A percentile compares a stretch with the other conserved stretches of the same genome.
phyloP scores from a whole-genome alignment of 2,329 filamentous ascomycete species.

The Fusarium nelsonii region DNA sequence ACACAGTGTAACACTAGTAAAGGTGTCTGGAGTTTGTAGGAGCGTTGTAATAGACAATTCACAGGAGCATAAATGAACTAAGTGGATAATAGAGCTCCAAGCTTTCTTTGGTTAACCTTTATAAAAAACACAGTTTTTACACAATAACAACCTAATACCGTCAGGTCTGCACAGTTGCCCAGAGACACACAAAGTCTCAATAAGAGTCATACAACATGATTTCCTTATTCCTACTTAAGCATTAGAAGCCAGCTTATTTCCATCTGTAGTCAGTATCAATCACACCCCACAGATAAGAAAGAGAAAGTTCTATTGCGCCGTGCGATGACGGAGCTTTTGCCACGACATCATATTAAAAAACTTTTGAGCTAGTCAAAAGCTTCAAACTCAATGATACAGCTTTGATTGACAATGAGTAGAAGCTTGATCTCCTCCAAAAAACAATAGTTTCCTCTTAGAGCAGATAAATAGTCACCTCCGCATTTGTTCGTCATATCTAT shows the following conservation, averaged over 20 bases:
- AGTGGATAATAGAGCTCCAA: no score
- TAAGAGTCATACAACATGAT: no score
- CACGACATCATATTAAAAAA: conserved; percentile 24
- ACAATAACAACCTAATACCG: no score
- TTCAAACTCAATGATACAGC: conserved; percentile 19
- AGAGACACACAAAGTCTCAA: no score
- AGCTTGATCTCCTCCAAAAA: conserved; percentile 4
- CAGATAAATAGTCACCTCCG: conserved; percentile 1
- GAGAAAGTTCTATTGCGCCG: not conserved
- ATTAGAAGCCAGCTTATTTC: no score
- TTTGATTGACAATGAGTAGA: not conserved
- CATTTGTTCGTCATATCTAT: conserved; percentile 27
- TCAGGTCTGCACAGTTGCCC: no score
- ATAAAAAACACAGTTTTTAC: no score
- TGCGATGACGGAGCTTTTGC: conserved; percentile 25
- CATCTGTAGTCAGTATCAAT: no score
- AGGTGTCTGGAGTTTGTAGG: conserved; percentile 26
- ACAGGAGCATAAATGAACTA: no score
- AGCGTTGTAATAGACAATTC: not conserved
- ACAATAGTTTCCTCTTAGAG: not conserved
- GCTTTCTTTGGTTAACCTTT: no score
- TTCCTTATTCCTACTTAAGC: no score
- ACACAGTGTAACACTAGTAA: not conserved
- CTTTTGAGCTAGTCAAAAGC: not conserved
- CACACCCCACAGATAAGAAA: not conserved